Evolutionary conservation across 2,329 filamentous ascomycete species (phyloP), one percentile per base, ranked within the genome.

Genomic region (Aspergillus sp.): DNA sequence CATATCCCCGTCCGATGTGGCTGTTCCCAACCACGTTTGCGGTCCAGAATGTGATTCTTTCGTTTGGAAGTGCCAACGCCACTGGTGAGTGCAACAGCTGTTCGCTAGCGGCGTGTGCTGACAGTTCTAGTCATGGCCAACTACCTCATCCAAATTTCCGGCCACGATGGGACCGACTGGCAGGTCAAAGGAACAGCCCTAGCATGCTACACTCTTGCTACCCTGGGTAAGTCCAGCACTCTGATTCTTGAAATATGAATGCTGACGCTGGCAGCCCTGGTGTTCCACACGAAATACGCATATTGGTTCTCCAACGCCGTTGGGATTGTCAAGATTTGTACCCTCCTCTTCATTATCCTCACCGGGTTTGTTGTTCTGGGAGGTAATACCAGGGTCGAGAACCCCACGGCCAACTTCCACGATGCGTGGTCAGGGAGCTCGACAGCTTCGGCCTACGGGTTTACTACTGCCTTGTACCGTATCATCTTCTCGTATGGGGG

Each of bases 21-120:
- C 79, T 90, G 59, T 84, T 89, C 49, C 85, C 87, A 0, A 84
- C 84, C 0, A 77, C 84, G 0, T 90, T 87, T 67, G 87, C 87
- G 0, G 81, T 88, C 1, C 84, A 87, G 66, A 81, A 81, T 0
- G 84, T 89, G 1, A 69, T 87, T 1, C 72, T 90, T 3, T 87
- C 86, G 0, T 90, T 89, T 62, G 84, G 82, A 61, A 87, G 84
- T 63, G 84, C 84, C 40, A 89, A 90, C 67, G 80, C 85, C 0
- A 82, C 89, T 43, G 35, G 35, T 37, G 14, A 37, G 35, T 37
- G 21, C 15, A 37, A 37, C 3, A 31, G 27, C 3, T 31, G 9
- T 11, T 3, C 0, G 8, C 8, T 4, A 11, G 9, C 4, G 27
- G 8, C 1, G 8, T 14, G 15, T 37, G 7, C 7, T 37, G 15